Percentiles rank a stretch among this genome's conserved stretches.
Conservation (phyloP, 78 protist species). For the Dictyostelium firmibasis region DNA sequence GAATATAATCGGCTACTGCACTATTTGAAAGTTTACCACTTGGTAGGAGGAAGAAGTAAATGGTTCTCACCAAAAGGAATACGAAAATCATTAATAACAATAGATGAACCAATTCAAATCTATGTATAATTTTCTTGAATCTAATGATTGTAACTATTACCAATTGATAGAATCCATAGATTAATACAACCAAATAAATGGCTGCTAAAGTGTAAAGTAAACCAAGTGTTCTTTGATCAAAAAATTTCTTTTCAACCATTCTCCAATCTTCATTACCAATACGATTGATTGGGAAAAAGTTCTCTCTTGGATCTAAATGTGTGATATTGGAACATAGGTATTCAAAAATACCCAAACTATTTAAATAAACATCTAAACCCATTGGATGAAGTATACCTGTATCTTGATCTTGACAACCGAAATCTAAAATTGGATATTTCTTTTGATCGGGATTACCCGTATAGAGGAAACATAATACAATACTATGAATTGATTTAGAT, state of each 20-base stretch:
- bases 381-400: background rate
- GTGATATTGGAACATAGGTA: background rate
- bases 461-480: constrained; percentile 26
- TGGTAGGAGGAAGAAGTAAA: constrained; percentile 28
- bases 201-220: constrained; percentile 12
- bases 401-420: background rate
- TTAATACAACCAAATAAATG: background rate
- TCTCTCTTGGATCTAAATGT: background rate
- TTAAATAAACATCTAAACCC: background rate
- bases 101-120: constrained; percentile 13
- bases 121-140: background rate
- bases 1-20: constrained; percentile 22
- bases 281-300: background rate
- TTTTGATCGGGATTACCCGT: background rate
- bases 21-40: constrained; percentile 5
- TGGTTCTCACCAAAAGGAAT: background rate
- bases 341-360: background rate
- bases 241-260: background rate
- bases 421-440: constrained; percentile 18
- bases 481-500: background rate
- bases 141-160: background rate
- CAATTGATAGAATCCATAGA: constrained; percentile 13
- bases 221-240: background rate
- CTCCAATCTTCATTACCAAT: background rate
- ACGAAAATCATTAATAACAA: background rate